Evolutionary conservation across 2,329 filamentous ascomycete genomes (phyloP), one percentile per base, ranked within the genome.

Genomic region (Aspergillus floridensis): DNA sequence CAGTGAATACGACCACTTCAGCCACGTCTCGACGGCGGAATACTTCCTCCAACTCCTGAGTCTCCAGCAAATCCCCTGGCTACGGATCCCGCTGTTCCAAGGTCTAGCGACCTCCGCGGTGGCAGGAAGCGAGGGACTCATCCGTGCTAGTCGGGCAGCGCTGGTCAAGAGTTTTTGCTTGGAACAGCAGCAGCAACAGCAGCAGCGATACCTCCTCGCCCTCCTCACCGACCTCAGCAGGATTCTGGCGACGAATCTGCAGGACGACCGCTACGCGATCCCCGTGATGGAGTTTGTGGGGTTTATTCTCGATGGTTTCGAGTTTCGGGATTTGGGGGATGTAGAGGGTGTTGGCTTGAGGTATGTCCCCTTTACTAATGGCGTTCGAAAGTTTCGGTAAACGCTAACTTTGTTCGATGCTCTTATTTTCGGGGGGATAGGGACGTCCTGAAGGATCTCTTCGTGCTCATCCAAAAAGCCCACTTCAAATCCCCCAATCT

Each of bases 401-500:
- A 22, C 22, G 22, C 22, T 22, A 22, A 22, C 22, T 22, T 3
- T 22, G 22, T 22, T 2, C 22, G 22, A 22, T 22, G 3, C 1
- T 22, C 3, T 22, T 22, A 2, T 22, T 22, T 22, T 22, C 2
- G 22, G 22, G 22, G 22, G 22, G 3, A 3, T 22, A 22, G 26
- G 26, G 26, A 29, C 7, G 81, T 57, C 84, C 83, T 70, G 85
- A 85, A 61, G 80, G 74, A 6, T 76, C 2, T 96, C 3, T 91
- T 92, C 60, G 79, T 87, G 6, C 80, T 86, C 38, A 85, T 89
- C 4, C 91, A 96, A 69, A 92, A 88, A 74, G 84, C 90, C 0
- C 90, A 93, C 63, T 93, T 90, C 79, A 93, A 93, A 76, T 90
- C 89, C 1, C 86, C 88, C 21, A 95, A 91, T 72, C 85, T 96